phyloP scores from a whole-genome alignment of 805 yeast genomes.

The Ogataea chonburiensis region DNA sequence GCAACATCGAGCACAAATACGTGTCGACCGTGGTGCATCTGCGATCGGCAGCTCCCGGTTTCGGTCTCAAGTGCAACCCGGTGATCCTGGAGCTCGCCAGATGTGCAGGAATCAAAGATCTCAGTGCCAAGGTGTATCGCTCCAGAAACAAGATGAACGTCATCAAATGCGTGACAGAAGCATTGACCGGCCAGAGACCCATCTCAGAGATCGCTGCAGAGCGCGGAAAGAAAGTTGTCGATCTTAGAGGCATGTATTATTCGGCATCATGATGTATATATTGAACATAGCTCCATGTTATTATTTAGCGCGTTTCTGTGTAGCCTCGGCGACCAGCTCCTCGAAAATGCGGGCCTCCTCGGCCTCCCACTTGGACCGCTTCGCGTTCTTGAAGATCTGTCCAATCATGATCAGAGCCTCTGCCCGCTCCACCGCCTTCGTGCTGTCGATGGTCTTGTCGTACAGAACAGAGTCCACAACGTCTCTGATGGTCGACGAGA shows the following conservation, averaged over 20 bases:
- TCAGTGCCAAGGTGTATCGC: constrained; percentile 87
- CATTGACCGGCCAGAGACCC: constrained; percentile 72
- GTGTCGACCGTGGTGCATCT: constrained; percentile 84
- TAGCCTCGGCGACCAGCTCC: constrained; percentile 86
- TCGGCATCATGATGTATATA: constrained; percentile 27
- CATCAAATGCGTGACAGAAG: constrained; percentile 85
- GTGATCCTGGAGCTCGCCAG: constrained; percentile 87
- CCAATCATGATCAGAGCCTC: constrained; percentile 76
- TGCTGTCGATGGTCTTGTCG: constrained; percentile 60
- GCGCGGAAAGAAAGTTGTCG: constrained; percentile 94
- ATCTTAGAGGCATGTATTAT: constrained; percentile 87
- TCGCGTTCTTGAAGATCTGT: constrained; percentile 58
- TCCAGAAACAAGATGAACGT: constrained; percentile 95
- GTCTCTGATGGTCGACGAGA: constrained; percentile 72
- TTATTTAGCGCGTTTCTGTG: constrained; percentile 56
- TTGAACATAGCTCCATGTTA: constrained; percentile 18
- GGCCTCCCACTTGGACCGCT: constrained; percentile 83
- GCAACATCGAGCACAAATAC: constrained; percentile 75
- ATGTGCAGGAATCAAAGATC: constrained; percentile 90
- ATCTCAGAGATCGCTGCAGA: constrained; percentile 85
- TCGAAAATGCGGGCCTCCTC: constrained; percentile 92
- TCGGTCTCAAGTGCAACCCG: constrained; percentile 89
- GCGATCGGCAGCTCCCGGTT: constrained; percentile 88
- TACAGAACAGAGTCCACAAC: constrained; percentile 76
- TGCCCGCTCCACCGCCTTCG: constrained; percentile 71